Percentiles rank a stretch among this genome's conserved stretches.
Evolutionary conservation across 129 eudicot genomes (phyloP).

Genomic region (Chrysanthemum makinoi): DNA sequence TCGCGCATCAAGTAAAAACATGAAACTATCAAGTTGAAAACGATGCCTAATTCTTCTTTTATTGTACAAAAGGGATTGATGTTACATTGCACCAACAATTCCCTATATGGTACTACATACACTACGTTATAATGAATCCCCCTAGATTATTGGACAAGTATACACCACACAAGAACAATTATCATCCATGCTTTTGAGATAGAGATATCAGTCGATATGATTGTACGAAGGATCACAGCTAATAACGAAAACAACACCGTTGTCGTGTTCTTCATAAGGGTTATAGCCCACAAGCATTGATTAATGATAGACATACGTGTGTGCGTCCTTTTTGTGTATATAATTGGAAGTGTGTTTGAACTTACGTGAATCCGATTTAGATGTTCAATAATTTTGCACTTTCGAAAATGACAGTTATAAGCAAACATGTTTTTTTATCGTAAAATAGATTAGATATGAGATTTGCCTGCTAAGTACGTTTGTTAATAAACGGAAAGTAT

Average conservation of each 20-base stretch:
- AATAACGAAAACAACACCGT: no score
- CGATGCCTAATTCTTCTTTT: constrained; percentile 9
- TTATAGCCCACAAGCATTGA: no score
- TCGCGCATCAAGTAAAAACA: background rate
- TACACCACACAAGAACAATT: constrained; percentile 20
- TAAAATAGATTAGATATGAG: background rate
- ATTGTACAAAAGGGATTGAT: background rate
- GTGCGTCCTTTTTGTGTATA: no score
- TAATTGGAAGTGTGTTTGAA: no score
- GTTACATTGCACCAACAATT: constrained; percentile 17
- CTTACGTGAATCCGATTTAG: background rate
- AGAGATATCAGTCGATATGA: background rate
- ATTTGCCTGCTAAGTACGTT: background rate
- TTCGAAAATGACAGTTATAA: background rate
- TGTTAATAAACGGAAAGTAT: background rate
- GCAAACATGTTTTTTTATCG: background rate
- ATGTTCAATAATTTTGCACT: no score
- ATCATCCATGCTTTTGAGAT: constrained; percentile 6
- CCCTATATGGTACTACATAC: constrained; percentile 2
- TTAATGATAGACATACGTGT: no score
- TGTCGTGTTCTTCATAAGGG: no score
- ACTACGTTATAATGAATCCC: background rate
- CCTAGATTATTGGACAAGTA: background rate
- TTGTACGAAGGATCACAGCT: background rate
- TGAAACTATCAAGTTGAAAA: constrained; percentile 13